Conservation (phyloP, 129 eudicot genomes). For the Mikania micrantha region DNA sequence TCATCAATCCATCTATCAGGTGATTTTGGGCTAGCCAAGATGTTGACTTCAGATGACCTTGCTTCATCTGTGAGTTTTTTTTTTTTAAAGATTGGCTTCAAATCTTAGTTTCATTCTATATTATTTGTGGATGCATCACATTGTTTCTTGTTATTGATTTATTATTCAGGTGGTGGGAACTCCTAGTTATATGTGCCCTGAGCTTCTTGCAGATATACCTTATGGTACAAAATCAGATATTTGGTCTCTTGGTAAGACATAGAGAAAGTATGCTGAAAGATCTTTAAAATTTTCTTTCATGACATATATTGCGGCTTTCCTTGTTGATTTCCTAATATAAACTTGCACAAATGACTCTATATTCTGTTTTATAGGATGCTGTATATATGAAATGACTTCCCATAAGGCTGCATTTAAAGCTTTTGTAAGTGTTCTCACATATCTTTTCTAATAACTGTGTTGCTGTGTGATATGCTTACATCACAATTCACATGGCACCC, state of each 20-base stretch:
- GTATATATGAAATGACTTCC: conserved; percentile 90
- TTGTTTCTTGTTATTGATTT: conserved; percentile 10
- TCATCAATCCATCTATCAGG: conserved; percentile 41
- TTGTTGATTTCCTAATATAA: neutral
- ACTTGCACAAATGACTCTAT: conserved; percentile 5
- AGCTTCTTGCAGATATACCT: conserved; percentile 99
- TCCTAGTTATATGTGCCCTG: conserved; percentile 99
- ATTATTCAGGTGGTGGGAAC: conserved; percentile 84
- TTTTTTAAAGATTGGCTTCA: conserved; percentile 6
- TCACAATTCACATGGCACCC: conserved; percentile 2
- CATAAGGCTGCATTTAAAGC: conserved; percentile 97
- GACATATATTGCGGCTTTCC: conserved; percentile 6
- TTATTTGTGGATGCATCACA: neutral
- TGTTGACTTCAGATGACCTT: conserved; percentile 89
- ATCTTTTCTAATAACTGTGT: neutral
- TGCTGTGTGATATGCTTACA: neutral
- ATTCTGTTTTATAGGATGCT: conserved; percentile 62
- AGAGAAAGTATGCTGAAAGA: neutral
- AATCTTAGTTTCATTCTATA: neutral
- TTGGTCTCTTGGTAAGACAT: conserved; percentile 85
- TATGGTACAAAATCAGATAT: conserved; percentile 97
- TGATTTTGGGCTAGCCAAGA: conserved; percentile 98
- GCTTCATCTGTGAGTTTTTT: conserved; percentile 80
- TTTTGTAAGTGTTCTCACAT: conserved; percentile 57
- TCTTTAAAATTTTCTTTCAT: conserved; percentile 8